These are phyloP conservation scores for Kodamaea hsintzibuensis DNA, from an alignment of 805 yeast species.

Conservation along the genomic window DNA sequence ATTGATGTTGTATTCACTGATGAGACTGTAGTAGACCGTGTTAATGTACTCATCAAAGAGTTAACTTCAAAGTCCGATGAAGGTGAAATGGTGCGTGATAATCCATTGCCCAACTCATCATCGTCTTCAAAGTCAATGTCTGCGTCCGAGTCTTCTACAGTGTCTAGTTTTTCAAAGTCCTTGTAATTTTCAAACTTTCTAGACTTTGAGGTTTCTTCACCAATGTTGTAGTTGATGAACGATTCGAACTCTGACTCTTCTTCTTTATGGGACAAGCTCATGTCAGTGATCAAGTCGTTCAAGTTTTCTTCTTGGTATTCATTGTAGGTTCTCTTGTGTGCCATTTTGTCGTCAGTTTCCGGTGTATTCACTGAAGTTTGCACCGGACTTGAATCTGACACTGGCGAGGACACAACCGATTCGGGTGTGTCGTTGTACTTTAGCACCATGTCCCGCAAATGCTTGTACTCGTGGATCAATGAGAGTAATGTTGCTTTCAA, in stretches of 20 bases:
- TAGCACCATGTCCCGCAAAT: conserved; percentile 32
- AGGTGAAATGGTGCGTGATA: conserved; percentile 43
- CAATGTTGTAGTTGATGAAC: conserved; percentile 27
- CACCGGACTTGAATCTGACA: background rate
- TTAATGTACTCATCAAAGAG: conserved; percentile 40
- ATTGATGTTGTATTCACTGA: conserved; percentile 12
- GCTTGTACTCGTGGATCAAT: conserved; percentile 42
- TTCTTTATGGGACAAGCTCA: conserved; percentile 24
- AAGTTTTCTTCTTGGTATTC: conserved; percentile 24
- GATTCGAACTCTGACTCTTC: conserved; percentile 18
- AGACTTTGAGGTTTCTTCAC: conserved; percentile 10
- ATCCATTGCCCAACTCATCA: conserved; percentile 22
- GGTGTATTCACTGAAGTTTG: background rate
- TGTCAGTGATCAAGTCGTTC: conserved; percentile 27
- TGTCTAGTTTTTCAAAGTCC: conserved; percentile 17
- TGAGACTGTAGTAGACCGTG: conserved; percentile 44
- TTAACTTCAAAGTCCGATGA: conserved; percentile 30
- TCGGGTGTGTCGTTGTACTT: conserved; percentile 10
- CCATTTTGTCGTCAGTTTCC: background rate
- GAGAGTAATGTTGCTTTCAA: conserved; percentile 36
- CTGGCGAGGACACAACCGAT: background rate
- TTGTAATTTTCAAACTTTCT: conserved; percentile 13
- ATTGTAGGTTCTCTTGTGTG: conserved; percentile 21
- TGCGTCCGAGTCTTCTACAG: conserved; percentile 16
- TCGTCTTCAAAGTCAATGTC: conserved; percentile 30